Conservation (phyloP, 768 basidiomycete genomes). For the Leucosporidium yakuticum region DNA sequence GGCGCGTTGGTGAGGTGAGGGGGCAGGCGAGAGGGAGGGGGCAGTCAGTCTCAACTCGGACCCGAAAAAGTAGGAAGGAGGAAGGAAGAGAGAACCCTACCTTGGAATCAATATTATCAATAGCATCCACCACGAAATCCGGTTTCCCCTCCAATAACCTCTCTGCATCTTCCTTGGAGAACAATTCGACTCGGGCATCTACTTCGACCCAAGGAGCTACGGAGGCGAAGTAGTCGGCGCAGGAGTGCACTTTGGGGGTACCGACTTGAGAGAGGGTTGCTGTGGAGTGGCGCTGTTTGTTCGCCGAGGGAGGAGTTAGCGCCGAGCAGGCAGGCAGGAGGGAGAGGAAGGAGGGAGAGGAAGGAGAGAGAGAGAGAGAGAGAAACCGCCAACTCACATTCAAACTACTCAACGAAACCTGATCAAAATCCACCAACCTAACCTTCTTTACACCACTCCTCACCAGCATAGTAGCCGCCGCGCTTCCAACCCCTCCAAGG, state of each 20-base stretch:
- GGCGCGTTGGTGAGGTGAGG: no score
- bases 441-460: slow-evolving; percentile 36
- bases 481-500: slow-evolving; percentile 93
- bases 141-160: slow-evolving; percentile 58
- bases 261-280: slow-evolving; percentile 86
- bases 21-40: no score
- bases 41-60: background rate
- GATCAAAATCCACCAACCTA: slow-evolving; percentile 68
- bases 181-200: slow-evolving; percentile 74
- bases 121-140: slow-evolving; percentile 98
- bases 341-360: no score
- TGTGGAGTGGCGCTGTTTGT: slow-evolving; percentile 65
- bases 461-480: slow-evolving; percentile 46
- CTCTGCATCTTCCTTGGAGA: slow-evolving; percentile 70
- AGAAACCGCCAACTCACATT: slow-evolving; percentile 58
- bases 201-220: slow-evolving; percentile 81
- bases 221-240: slow-evolving; percentile 55
- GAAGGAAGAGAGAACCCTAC: slow-evolving; percentile 21
- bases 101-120: slow-evolving; percentile 95
- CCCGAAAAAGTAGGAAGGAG: background rate
- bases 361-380: background rate
- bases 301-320: background rate
- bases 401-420: slow-evolving; percentile 87
- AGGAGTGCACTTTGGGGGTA: slow-evolving; percentile 82
- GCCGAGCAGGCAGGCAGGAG: no score